phyloP scores from a whole-genome alignment of 306 rosid species.

The Rosa chinensis region DNA sequence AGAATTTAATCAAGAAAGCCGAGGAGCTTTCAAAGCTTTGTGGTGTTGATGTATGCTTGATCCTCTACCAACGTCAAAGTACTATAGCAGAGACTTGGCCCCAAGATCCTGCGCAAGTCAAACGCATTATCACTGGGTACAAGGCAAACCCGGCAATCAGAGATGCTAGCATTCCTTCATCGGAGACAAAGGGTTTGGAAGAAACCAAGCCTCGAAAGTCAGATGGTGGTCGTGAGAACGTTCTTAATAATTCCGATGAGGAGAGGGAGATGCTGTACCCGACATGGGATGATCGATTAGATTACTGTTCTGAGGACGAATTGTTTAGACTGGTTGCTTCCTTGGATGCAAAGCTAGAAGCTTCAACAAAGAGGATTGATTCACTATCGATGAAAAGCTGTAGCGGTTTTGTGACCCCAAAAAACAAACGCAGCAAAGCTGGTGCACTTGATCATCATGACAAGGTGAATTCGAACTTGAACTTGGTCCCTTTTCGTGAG shows the following conservation, averaged over 20 bases:
- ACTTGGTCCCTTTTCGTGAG: neutral
- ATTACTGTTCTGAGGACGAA: neutral
- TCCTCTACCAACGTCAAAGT: neutral
- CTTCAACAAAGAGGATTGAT: neutral
- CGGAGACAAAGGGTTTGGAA: neutral
- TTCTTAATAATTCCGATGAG: neutral
- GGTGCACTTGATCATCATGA: neutral
- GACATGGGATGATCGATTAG: neutral
- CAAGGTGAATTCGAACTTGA: neutral
- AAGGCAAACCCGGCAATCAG: neutral
- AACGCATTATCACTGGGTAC: neutral
- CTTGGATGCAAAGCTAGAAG: neutral
- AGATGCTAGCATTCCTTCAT: neutral
- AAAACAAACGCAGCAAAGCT: neutral
- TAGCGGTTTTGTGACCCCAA: neutral
- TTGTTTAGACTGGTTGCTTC: neutral
- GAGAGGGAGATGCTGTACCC: neutral
- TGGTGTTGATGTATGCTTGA: slow-evolving; percentile 5
- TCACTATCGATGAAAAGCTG: neutral
- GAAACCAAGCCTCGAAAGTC: neutral
- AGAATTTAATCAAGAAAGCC: neutral
- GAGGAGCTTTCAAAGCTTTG: slow-evolving; percentile 3
- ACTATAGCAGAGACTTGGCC: slow-evolving; percentile 1
- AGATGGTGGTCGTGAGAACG: neutral
- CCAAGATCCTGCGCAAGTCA: neutral